Percentiles rank a stretch among this genome's conserved stretches.
Evolutionary conservation across 1,284 basidiomycete genomes (phyloP).

Genomic region (Trametes polyzona): DNA sequence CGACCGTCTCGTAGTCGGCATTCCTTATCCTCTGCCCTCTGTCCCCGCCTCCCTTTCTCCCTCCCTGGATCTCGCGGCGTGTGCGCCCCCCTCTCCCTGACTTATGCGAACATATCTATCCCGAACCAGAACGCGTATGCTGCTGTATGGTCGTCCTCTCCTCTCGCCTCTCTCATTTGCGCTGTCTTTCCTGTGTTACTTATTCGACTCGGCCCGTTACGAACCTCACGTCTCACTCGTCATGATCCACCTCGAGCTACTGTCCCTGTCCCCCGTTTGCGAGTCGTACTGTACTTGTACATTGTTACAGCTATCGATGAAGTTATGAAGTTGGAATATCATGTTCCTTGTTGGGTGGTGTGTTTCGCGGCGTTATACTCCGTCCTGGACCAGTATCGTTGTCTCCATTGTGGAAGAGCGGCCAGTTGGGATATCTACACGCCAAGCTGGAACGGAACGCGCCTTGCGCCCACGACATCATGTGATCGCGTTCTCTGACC

Average conservation of each 20-base stretch:
- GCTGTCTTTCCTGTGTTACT: neutral
- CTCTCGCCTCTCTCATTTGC: too few species aligned
- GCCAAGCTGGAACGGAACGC: neutral
- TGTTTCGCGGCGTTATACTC: too few species aligned
- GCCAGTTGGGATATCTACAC: neutral
- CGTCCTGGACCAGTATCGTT: too few species aligned
- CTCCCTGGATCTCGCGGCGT: neutral
- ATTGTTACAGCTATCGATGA: neutral
- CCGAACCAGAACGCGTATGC: conserved; percentile 8
- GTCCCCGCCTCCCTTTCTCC: neutral
- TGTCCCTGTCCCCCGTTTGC: too few species aligned
- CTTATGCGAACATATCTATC: conserved; percentile 25
- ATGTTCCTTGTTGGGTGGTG: too few species aligned
- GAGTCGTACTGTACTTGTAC: neutral
- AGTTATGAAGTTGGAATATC: too few species aligned
- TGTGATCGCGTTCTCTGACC: conserved; percentile 5
- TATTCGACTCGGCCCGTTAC: neutral
- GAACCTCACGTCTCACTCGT: neutral
- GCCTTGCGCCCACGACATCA: neutral
- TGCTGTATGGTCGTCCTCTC: conserved; percentile 5
- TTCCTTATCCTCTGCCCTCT: neutral
- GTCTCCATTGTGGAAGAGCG: too few species aligned
- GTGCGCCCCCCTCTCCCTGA: too few species aligned
- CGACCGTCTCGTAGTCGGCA: neutral
- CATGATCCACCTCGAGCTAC: neutral